Base-by-base conservation (phyloP, 2,329 filamentous ascomycete species). In the Lasiodiplodia sp. region DNA sequence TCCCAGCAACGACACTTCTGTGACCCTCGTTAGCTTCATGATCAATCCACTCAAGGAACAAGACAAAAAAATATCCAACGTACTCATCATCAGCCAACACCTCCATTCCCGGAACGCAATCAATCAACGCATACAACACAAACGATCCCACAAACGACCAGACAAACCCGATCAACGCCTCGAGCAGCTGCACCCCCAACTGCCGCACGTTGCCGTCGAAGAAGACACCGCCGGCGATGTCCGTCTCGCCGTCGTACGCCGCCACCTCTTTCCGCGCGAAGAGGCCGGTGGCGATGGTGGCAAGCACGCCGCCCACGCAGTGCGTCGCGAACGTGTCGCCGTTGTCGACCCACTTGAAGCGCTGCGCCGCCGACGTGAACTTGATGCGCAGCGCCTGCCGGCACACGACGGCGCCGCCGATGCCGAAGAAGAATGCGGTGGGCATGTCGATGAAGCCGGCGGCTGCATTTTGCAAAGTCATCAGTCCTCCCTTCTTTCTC, bases 311-410 rank as follows among this genome's bases (percentile, higher is more conserved):
- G 21, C 85, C 85, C 12, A 86, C 76, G 71, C 85, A 86, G 69
- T 86, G 85, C 4, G 84, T 86, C 5, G 85, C 85, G 72, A 86
- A 86, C 0, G 84, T 86, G 72, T 87, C 85, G 1, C 84, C 85
- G 69, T 86, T 86, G 70, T 86, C 85, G 0, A 87, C 85, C 85
- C 84, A 87, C 40, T 81, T 76, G 75, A 79, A 81, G 2, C 78
- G 74, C n/a, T 78, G 75, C 6, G 85, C 85, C 37, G 81, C 76
- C 16, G 83, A 79, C 2, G 82, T 86, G 69, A 83, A 85, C 73
- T 87, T 87, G 73, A 87, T 84, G 1, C 84, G 77, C 64, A 87
- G 72, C 16, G 84, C 84, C 75, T 87, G 85, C 1, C 85, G 79
- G 68, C 83, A 86, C 12, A 84, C 73, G 2, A 83, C 44, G 1